Evolutionary conservation across 352 stramenopile species (phyloP).

Genomic region (Phytophthora cactorum): DNA sequence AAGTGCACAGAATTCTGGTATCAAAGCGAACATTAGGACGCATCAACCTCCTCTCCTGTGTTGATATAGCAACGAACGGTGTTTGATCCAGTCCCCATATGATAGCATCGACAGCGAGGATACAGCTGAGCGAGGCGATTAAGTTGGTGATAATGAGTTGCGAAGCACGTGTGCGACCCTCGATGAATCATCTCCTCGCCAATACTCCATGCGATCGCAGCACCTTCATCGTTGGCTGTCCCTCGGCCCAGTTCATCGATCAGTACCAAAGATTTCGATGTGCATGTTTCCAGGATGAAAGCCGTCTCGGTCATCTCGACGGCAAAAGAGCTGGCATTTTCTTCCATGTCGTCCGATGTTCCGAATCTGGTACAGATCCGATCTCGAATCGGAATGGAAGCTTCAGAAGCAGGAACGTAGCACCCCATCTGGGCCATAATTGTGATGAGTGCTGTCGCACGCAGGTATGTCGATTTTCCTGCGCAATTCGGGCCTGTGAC

Average conservation of each 20-base stretch:
- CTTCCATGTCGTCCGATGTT: constrained; percentile 94
- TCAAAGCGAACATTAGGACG: constrained; percentile 4
- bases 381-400: constrained; percentile 84
- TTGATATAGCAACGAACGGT: constrained; percentile 36
- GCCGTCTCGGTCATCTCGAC: constrained; percentile 93
- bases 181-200: constrained; percentile 80
- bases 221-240: constrained; percentile 90
- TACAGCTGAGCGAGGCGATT: constrained; percentile 71
- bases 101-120: constrained; percentile 69
- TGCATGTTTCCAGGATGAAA: constrained; percentile 85
- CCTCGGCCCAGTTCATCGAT: constrained; percentile 93
- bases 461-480: constrained; percentile 92
- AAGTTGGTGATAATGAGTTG: constrained; percentile 90
- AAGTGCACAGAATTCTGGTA: constrained; percentile 58
- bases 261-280: constrained; percentile 77
- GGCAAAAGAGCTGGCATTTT: constrained; percentile 92
- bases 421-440: constrained; percentile 93
- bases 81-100: constrained; percentile 60
- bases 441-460: constrained; percentile 84
- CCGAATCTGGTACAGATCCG: constrained; percentile 92
- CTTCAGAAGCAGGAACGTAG: constrained; percentile 87
- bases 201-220: constrained; percentile 90
- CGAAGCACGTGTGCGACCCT: constrained; percentile 86
- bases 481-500: constrained; percentile 92
- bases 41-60: background rate